Conservation (phyloP, 257 asterid genomes). For the Solanum gandarillasii region DNA sequence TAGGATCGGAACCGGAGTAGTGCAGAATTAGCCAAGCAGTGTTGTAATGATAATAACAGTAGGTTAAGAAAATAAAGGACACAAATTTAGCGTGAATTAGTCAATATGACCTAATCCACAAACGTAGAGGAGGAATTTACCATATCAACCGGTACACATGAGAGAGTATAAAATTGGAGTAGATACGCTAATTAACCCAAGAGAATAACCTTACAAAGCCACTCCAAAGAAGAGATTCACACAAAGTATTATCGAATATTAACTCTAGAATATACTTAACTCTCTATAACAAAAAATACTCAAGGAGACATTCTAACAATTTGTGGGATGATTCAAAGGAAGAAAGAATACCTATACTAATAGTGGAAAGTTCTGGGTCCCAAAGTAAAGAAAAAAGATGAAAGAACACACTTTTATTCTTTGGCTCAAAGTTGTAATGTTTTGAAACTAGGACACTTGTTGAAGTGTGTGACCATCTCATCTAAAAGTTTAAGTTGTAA, state of each 20-base stretch:
- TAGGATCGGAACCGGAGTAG: neutral
- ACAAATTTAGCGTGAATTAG: neutral
- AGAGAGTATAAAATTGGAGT: neutral
- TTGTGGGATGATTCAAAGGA: neutral
- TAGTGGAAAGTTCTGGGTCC: neutral
- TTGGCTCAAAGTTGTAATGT: neutral
- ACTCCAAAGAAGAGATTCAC: neutral
- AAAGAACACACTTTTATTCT: neutral
- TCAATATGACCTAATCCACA: neutral
- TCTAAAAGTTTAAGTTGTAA: neutral
- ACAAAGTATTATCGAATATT: neutral
- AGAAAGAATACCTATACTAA: neutral
- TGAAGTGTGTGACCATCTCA: neutral
- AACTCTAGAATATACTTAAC: neutral
- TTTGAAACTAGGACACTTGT: neutral
- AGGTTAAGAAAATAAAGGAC: neutral
- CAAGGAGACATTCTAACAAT: neutral
- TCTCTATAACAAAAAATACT: neutral
- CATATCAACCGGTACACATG: neutral
- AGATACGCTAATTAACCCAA: neutral
- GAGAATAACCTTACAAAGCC: neutral
- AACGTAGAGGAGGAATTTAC: neutral
- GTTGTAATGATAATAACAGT: neutral
- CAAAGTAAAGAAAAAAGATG: neutral
- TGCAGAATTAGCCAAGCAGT: neutral